Base-by-base conservation (phyloP, 2,329 filamentous ascomycete species). In the Alternaria sp. region DNA sequence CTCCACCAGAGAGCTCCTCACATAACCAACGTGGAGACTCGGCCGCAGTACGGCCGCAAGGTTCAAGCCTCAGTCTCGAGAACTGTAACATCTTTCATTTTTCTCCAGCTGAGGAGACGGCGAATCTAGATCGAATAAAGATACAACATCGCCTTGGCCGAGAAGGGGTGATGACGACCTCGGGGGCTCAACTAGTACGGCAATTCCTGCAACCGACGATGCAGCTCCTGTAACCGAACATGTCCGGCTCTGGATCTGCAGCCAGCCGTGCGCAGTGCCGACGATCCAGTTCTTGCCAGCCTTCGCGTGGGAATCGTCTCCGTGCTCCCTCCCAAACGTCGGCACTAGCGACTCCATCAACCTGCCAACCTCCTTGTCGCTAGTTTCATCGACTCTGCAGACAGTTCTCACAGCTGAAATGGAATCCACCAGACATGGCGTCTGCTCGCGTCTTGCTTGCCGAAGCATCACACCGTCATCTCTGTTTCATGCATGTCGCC, bases 161-260 rank as follows among this genome's bases (percentile, higher is more conserved):
- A 44, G 56, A 54, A 45, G 53, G 51, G 44, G 51, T n/a, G 13
- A 51, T 39, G 23, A 50, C n/a, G 2, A 23, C 24, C 14, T 24
- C 31, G 46, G 54, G 37, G 26, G 26, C 23, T 40, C 37, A 24
- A 40, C 37, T 24, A 5, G 21, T 13, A 24, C 37, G 21, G 21
- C 37, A 40, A 24, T 13, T 40, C 21, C 11, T 48, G 44, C 23
- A 34, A 46, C 29, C 31, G 44, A 31, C 17, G 10, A 37, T 37
- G 42, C 37, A 39, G 31, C 48, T 58, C 29, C 37, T 49, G 33
- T 3, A 48, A 41, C 50, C 55, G 31, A 41, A 40, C 7, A 40
- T 40, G 37, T 40, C 37, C 17, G 51, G 42, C 31, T 36, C 23
- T 28, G 49, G 66, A 69, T 68, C 66, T 65, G 50, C 66, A 53